Conservation (phyloP, 2,329 filamentous ascomycete genomes). For the Cladosporium velox region DNA sequence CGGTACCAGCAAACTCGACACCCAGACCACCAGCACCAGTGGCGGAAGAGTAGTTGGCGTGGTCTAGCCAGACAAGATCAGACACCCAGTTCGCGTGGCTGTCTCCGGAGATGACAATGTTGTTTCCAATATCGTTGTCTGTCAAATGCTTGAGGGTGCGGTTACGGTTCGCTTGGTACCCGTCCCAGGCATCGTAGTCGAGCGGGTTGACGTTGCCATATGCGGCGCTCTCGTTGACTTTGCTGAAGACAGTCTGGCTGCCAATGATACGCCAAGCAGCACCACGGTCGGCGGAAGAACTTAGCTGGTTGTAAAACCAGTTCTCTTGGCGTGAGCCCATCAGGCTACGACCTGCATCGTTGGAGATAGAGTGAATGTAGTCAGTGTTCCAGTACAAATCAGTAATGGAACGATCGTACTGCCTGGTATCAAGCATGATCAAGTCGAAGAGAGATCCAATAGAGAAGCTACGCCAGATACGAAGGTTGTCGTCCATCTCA, state of each 20-base stretch:
- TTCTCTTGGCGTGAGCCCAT: conserved; percentile 74
- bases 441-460: conserved; percentile 67
- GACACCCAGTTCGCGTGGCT: conserved; percentile 63
- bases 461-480: conserved; percentile 67
- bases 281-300: conserved; percentile 57
- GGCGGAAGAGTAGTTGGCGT: conserved; percentile 32
- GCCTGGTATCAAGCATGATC: conserved; percentile 68
- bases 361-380: conserved; percentile 52
- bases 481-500: conserved; percentile 68
- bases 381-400: conserved; percentile 46
- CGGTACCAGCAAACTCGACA: conserved; percentile 62
- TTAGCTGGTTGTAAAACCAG: conserved; percentile 65
- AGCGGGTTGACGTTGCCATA: conserved; percentile 47
- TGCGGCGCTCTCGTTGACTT: conserved; percentile 51
- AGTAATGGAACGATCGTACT: conserved; percentile 69
- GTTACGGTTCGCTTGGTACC: conserved; percentile 70
- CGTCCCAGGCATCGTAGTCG: conserved; percentile 64
- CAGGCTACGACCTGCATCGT: conserved; percentile 67
- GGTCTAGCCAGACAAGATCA: conserved; percentile 49
- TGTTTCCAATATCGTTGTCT: conserved; percentile 69
- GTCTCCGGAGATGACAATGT: conserved; percentile 72
- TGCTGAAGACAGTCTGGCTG: conserved; percentile 69
- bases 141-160: conserved; percentile 68
- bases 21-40: conserved; percentile 45
- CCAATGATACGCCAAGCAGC: conserved; percentile 72